Percentiles rank a stretch among this genome's conserved stretches.
These are phyloP conservation scores for Knufia petricola DNA, from an alignment of 2,329 filamentous ascomycete genomes.

Conservation along the genomic window DNA sequence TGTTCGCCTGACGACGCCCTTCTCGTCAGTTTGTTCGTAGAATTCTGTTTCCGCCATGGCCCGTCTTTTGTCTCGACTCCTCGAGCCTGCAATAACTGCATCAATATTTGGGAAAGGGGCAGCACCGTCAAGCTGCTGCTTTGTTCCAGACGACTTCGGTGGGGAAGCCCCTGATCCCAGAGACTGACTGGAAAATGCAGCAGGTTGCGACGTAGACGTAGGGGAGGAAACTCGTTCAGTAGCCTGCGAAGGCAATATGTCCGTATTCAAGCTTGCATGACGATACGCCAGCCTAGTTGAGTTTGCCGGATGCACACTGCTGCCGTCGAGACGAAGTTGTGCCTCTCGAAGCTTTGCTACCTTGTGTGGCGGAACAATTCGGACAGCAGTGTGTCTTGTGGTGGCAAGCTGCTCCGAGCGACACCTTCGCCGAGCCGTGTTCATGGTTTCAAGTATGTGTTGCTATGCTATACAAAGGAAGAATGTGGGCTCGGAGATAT, in stretches of 20 bases:
- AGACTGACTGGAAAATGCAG: no score
- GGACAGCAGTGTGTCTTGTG: background rate
- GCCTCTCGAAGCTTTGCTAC: background rate
- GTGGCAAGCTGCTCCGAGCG: background rate
- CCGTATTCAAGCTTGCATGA: no score
- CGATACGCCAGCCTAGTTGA: background rate
- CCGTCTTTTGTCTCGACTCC: conserved; percentile 2
- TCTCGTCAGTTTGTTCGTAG: conserved; percentile 8
- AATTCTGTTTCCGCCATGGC: conserved; percentile 5
- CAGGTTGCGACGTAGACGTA: no score
- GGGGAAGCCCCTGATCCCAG: background rate
- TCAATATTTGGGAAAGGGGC: background rate
- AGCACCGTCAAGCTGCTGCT: conserved; percentile 5
- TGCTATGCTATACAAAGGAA: conserved; percentile 21
- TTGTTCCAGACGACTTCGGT: background rate
- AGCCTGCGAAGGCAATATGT: no score
- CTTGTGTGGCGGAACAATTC: background rate
- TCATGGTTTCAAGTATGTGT: conserved; percentile 17
- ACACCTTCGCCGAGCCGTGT: conserved; percentile 5
- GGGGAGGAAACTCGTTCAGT: background rate
- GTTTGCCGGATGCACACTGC: background rate
- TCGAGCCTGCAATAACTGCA: background rate
- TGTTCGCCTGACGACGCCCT: conserved; percentile 4
- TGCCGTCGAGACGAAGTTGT: background rate
- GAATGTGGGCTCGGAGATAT: conserved; percentile 15